phyloP scores from a whole-genome alignment of 2,329 filamentous ascomycete genomes.

The Camillea tinctor region DNA sequence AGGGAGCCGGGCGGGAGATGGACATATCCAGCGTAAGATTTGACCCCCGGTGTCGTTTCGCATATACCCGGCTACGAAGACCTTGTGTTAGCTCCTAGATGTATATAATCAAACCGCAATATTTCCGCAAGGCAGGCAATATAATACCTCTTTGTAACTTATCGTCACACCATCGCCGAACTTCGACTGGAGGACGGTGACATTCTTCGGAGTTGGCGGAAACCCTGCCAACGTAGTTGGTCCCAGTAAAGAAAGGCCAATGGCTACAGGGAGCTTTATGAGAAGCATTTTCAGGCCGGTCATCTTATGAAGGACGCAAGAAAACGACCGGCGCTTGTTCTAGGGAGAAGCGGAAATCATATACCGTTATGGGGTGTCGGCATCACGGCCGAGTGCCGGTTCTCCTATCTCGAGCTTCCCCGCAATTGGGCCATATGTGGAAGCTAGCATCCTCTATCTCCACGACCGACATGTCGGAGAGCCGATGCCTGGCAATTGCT shows the following conservation, averaged over 20 bases:
- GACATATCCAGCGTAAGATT: slow-evolving; percentile 62
- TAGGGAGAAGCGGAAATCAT: neutral
- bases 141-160: slow-evolving; percentile 52
- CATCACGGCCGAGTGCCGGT: too few species aligned
- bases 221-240: slow-evolving; percentile 25
- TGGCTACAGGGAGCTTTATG: neutral
- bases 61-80: slow-evolving; percentile 50
- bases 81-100: neutral
- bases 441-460: neutral
- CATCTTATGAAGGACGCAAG: neutral
- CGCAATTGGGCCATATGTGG: neutral
- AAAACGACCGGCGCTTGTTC: neutral
- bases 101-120: neutral
- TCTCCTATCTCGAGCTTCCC: neutral
- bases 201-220: slow-evolving; percentile 28
- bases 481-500: neutral
- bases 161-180: slow-evolving; percentile 59
- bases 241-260: slow-evolving; percentile 16
- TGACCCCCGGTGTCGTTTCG: slow-evolving; percentile 55
- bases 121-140: neutral
- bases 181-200: slow-evolving; percentile 53
- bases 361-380: neutral
- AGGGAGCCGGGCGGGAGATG: slow-evolving; percentile 44
- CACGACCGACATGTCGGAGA: too few species aligned
- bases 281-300: slow-evolving; percentile 9